Conservation (phyloP, 768 basidiomycete species). For the Boletus bicolor region DNA sequence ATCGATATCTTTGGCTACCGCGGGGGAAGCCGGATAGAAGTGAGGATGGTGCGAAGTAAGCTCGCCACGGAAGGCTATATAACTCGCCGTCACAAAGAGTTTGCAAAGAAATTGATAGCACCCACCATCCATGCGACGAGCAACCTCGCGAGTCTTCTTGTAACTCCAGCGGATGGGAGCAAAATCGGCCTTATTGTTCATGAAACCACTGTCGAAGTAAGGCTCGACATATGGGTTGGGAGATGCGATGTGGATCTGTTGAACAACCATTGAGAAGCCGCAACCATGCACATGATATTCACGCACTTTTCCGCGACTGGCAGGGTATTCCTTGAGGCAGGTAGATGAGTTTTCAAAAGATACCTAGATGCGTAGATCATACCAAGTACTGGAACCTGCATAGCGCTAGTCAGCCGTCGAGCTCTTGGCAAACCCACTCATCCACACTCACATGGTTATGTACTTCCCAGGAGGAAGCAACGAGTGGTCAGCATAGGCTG, state of each 20-base stretch:
- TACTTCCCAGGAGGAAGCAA: constrained; percentile 71
- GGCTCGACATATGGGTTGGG: constrained; percentile 61
- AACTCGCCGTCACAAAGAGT: neutral
- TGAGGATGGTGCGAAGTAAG: constrained; percentile 70
- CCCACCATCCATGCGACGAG: constrained; percentile 66
- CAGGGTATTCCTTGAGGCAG: constrained; percentile 54
- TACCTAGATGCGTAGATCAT: neutral
- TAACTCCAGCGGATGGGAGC: constrained; percentile 75
- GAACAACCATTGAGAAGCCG: neutral
- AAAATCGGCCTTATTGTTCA: constrained; percentile 77
- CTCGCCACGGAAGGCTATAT: constrained; percentile 64
- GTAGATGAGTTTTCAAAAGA: neutral
- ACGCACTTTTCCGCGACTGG: constrained; percentile 62
- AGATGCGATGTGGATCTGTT: constrained; percentile 59
- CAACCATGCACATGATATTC: neutral
- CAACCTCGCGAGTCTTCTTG: constrained; percentile 72
- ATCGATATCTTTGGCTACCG: constrained; percentile 60
- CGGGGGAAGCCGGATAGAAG: constrained; percentile 68
- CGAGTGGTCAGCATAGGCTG: constrained; percentile 67
- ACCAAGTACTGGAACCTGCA: constrained; percentile 56
- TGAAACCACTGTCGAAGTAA: constrained; percentile 70
- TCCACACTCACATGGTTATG: constrained; percentile 52
- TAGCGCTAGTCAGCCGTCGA: constrained; percentile 16
- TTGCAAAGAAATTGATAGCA: no score
- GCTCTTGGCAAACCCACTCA: constrained; percentile 6